Percentiles rank a stretch among this genome's conserved stretches.
phyloP scores from a whole-genome alignment of 805 yeast species.

The Wickerhamomyces alni region DNA sequence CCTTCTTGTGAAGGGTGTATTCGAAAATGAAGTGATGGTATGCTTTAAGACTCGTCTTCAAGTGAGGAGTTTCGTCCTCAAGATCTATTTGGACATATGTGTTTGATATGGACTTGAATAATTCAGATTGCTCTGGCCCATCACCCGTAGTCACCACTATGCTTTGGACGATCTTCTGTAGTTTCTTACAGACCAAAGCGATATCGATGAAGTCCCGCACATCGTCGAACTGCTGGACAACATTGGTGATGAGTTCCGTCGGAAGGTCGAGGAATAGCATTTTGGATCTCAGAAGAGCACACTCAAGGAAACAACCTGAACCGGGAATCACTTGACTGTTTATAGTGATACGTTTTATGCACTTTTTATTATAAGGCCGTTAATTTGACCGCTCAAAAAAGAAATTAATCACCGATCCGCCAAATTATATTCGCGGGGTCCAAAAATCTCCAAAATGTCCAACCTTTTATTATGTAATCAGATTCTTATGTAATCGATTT shows the following conservation, averaged over 20 bases:
- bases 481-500: too few relatives aligned
- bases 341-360: too few relatives aligned
- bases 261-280: conserved; percentile 1
- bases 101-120: conserved; percentile 1
- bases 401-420: too few relatives aligned
- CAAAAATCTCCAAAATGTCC: too few relatives aligned
- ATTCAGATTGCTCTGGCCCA: conserved; percentile 1
- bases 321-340: too few relatives aligned
- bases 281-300: too few relatives aligned
- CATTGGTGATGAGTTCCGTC: conserved; percentile 1
- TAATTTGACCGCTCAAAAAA: too few relatives aligned
- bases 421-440: too few relatives aligned
- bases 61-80: background rate
- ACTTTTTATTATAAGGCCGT: too few relatives aligned
- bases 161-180: conserved; percentile 1
- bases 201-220: conserved; percentile 1
- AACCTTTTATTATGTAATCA: too few relatives aligned
- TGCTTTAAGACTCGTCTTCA: background rate
- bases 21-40: conserved; percentile 6
- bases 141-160: conserved; percentile 4
- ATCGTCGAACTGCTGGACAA: conserved; percentile 1
- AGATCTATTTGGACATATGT: conserved; percentile 2
- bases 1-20: background rate
- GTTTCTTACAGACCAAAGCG: conserved; percentile 2
- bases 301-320: too few relatives aligned